Conservation (phyloP, 2,329 filamentous ascomycete genomes). For the Pseudogymnoascus destructans region DNA sequence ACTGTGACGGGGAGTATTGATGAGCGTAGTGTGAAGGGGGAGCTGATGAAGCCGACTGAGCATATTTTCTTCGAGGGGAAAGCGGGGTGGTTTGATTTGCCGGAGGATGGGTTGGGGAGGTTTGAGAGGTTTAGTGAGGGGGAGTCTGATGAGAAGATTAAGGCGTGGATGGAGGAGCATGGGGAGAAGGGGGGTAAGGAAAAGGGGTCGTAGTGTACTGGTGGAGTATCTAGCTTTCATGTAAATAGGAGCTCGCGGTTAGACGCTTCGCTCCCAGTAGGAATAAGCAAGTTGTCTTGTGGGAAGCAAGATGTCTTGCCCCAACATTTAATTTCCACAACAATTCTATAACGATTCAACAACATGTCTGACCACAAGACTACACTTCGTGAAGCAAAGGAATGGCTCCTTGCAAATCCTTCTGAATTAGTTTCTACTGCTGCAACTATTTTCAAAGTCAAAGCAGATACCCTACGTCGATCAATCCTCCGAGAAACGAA, state of each 20-base stretch:
- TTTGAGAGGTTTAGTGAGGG: constrained; percentile 18
- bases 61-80: constrained; percentile 35
- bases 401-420: no score
- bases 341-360: no score
- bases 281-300: no score
- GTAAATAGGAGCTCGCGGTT: not conserved
- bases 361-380: no score
- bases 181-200: not conserved
- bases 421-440: no score
- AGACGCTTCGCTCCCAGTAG: no score
- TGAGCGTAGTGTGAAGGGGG: constrained; percentile 27
- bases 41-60: constrained; percentile 22
- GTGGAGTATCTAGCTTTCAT: not conserved
- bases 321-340: no score
- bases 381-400: no score
- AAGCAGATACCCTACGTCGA: no score
- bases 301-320: no score
- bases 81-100: constrained; percentile 28
- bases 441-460: no score
- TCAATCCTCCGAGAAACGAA: no score
- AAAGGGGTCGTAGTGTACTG: not conserved
- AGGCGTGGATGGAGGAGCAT: constrained; percentile 20
- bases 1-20: constrained; percentile 32
- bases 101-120: constrained; percentile 26
- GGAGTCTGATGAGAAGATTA: constrained; percentile 19